Conservation (phyloP, 208 protist species). For the Trypanosoma mega region DNA sequence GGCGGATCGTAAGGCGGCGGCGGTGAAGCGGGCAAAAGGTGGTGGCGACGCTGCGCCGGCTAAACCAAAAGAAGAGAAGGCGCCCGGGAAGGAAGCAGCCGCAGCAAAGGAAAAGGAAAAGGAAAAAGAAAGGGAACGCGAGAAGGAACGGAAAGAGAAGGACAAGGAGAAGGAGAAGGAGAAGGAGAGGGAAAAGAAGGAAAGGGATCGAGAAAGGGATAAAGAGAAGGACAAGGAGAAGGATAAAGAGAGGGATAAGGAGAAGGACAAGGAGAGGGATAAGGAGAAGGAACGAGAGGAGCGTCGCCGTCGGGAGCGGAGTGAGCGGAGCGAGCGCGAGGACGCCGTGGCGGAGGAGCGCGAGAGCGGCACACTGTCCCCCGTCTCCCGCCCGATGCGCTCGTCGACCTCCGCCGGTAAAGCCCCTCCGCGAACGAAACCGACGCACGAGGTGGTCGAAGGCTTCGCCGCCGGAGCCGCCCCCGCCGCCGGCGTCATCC, state of each 20-base stretch:
- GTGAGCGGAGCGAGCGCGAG: background rate
- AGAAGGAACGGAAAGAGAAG: constrained; percentile 26
- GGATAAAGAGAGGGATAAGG: constrained; percentile 23
- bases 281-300: constrained; percentile 26
- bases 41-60: constrained; percentile 2
- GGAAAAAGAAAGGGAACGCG: constrained; percentile 13
- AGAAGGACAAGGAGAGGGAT: constrained; percentile 24
- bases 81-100: constrained; percentile 6
- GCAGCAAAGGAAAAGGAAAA: constrained; percentile 7
- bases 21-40: constrained; percentile 62
- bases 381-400: background rate
- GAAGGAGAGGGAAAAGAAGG: constrained; percentile 8
- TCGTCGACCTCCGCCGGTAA: constrained; percentile 44
- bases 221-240: constrained; percentile 19
- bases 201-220: background rate
- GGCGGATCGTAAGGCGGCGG: constrained; percentile 50
- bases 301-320: too few relatives aligned
- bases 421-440: constrained; percentile 72
- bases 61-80: constrained; percentile 16
- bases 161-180: constrained; percentile 26
- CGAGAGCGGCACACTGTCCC: background rate
- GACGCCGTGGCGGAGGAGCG: background rate
- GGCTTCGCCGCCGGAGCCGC: constrained; percentile 33
- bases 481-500: constrained; percentile 57
- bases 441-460: constrained; percentile 72